Base-by-base conservation (phyloP, 805 yeast genomes). In the Saturnispora ahearnii region DNA sequence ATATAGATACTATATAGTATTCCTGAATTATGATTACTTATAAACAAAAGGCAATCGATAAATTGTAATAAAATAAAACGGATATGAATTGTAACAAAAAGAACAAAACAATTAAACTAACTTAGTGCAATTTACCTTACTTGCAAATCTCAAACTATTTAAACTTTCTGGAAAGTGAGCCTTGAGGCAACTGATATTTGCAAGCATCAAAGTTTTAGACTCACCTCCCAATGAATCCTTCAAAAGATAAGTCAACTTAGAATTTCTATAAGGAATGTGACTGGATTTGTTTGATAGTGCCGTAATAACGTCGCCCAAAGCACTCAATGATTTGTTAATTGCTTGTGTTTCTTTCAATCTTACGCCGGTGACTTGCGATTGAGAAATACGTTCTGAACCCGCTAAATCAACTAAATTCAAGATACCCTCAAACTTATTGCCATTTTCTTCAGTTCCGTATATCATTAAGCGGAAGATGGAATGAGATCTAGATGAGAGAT, bases 141-240 rank as follows among this genome's bases (percentile, higher is more conserved):
- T 78, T 0, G 98, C 98, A 72, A 91, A 91, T 46, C 97, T 71
- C 45, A 93, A 71, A 0, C 96, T 87, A 60, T 87, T 88, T 31
- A 90, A 57, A 1, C 96, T 84, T 62, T 93, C 99, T 56, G 73
- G 77, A 38, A 81, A 71, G 62, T 87, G 85, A 13, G 66, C 66
- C 10, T 62, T 62, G 45, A 76, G 67, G 3, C 96, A 89, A 1
- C 96, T 84, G 0, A 90, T 73, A 58, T 88, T 90, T 13, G 89
- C 96, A 72, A 91, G 84, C 96, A 91, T 89, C 52, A 91, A 71
- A 0, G 96, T 88, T 65, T 91, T 93, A 2, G 96, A 86, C 50
- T 79, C 76, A 0, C 96, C 96, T 6, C 84, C 81, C 26, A 91
- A 71, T 13, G 96, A 88, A 60, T 86, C 81, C 59, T 89, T 93